Evolutionary conservation across 2,329 filamentous ascomycete genomes (phyloP), one percentile per base, ranked within the genome.

Genomic region (Neofusicoccum sp.): DNA sequence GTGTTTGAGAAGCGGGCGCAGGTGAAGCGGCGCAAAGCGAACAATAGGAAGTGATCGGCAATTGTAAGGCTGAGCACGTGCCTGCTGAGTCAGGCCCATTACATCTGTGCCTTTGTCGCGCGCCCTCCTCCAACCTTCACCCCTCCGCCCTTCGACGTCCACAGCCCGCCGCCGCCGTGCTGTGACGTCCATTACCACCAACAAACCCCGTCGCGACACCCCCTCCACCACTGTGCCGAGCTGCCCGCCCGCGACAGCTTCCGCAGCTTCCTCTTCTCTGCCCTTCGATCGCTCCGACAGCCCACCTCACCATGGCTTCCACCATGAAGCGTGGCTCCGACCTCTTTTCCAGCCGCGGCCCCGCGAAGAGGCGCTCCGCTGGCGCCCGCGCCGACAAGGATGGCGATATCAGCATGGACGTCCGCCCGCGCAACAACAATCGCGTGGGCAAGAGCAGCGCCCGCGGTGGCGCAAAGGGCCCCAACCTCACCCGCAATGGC

Each of bases 351-450:
- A 14, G 7, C 30, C 58, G 58, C 16, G 58, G 31, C 8, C 16
- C 26, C n/a, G 30, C 41, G 30, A 45, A 28, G 31, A 60, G 40
- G 48, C 61, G 58, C 26, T 31, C 31, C 33, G 26, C 40, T 28
- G 40, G 40, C 20, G 34, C 48, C 26, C 76, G 79, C 61, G 72
- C 81, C 58, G 85, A 87, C 69, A 80, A 79, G 67, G 85, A 88
- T 76, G 85, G 85, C 34, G 85, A 88, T 70, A 70, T 87, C 62
- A 76, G 80, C 45, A 88, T 87, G 85, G 83, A 81, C 68, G 73
- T 73, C 54, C 70, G 75, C 36, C 69, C 76, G 33, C 71, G 69
- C 58, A 68, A 66, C 20, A 66, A 65, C 47, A 56, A 56, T 26
- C 65, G 67, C 34, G 67, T 71, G 56, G 65, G 68, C 56, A 71